Percentiles rank a stretch among this genome's conserved stretches.
Evolutionary conservation across 768 basidiomycete genomes (phyloP).

Genomic region (Russula sp.): DNA sequence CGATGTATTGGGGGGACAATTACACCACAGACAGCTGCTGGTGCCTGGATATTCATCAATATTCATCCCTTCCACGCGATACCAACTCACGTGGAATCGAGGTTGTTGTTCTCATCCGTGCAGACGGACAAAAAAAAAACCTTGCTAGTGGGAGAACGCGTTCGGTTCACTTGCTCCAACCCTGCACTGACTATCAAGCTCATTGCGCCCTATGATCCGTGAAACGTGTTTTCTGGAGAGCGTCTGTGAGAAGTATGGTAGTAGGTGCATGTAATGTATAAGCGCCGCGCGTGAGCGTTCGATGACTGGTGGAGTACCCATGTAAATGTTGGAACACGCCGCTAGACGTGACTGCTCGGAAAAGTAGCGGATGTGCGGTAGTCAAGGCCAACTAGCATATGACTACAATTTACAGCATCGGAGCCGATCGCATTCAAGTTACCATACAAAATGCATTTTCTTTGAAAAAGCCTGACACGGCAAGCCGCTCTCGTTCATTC

Average conservation of each 20-base stretch:
- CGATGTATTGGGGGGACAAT: constrained; percentile 67
- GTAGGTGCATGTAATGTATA: constrained; percentile 35
- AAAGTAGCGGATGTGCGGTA: constrained; percentile 8
- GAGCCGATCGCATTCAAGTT: constrained; percentile 11
- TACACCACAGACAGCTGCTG: constrained; percentile 60
- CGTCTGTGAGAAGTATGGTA: constrained; percentile 68
- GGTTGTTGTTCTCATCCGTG: constrained; percentile 63
- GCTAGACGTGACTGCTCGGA: background rate
- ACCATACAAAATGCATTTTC: constrained; percentile 19
- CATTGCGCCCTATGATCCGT: constrained; percentile 65
- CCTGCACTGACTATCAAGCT: constrained; percentile 62
- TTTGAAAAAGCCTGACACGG: constrained; percentile 28
- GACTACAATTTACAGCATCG: constrained; percentile 28
- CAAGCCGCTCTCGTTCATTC: constrained; percentile 12
- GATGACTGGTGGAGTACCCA: background rate
- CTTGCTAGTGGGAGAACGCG: constrained; percentile 52
- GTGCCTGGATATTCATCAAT: constrained; percentile 63
- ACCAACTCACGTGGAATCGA: constrained; percentile 53
- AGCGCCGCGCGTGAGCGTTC: background rate
- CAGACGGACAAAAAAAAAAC: constrained; percentile 61
- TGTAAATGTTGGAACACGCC: background rate
- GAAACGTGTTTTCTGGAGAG: constrained; percentile 60
- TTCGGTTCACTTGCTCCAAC: constrained; percentile 61
- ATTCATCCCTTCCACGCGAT: constrained; percentile 39
- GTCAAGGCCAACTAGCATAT: constrained; percentile 12